Conservation (phyloP, 495 filamentous ascomycete species). For the Xylaria scruposa region DNA sequence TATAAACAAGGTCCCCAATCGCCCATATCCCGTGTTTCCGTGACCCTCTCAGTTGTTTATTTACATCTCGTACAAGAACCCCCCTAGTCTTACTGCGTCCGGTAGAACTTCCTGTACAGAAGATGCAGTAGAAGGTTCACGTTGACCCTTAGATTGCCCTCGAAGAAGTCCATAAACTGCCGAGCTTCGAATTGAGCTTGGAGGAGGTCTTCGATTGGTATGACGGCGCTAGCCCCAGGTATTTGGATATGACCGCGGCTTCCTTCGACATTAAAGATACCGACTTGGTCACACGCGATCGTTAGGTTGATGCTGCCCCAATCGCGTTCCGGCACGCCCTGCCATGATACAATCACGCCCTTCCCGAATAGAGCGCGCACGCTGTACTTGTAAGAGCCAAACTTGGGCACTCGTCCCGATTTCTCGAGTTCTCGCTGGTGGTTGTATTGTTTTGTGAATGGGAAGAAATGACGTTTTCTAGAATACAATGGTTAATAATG, state of each 20-base stretch:
- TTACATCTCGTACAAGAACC: background rate
- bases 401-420: constrained; percentile 90
- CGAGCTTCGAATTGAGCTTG: constrained; percentile 97
- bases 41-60: background rate
- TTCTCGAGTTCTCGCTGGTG: constrained; percentile 94
- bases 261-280: constrained; percentile 91
- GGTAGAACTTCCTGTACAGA: constrained; percentile 97
- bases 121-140: constrained; percentile 95
- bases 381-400: constrained; percentile 96
- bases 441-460: constrained; percentile 98
- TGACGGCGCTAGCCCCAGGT: constrained; percentile 86
- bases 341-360: constrained; percentile 89
- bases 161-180: constrained; percentile 93
- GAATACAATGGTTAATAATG: constrained; percentile 27
- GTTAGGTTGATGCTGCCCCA: constrained; percentile 93
- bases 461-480: constrained; percentile 93
- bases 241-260: constrained; percentile 94
- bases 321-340: constrained; percentile 82
- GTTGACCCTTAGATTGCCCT: constrained; percentile 84
- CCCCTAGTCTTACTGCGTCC: constrained; percentile 63
- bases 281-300: constrained; percentile 92
- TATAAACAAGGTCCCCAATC: constrained; percentile 28
- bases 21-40: constrained; percentile 12
- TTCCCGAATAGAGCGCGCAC: constrained; percentile 89
- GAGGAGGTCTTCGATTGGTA: constrained; percentile 91